Evolutionary conservation across 2,329 filamentous ascomycete genomes (phyloP), one percentile per base, ranked within the genome.

Genomic region (Arthrobotrys megalospora): DNA sequence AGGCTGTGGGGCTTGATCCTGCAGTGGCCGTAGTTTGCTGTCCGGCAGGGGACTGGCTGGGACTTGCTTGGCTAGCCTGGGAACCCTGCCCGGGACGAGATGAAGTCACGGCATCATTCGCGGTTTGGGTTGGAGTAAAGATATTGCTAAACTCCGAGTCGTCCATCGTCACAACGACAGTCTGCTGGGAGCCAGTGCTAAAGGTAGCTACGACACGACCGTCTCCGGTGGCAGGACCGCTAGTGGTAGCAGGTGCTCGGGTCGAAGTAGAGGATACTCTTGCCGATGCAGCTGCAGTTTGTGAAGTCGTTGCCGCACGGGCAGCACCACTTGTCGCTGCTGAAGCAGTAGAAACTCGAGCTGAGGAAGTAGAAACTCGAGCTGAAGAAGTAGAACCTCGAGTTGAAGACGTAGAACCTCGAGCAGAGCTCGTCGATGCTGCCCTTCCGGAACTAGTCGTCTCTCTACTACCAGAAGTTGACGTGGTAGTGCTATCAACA

Each of bases 101-200:
- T 4, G 53, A 21, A 10, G 48, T 50, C 24, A 16, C 52, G 28
- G 52, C 24, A 62, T 28, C 10, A 45, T 21, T 55, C 0, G 12
- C 41, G 28, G 66, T 43, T 14, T 53, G 43, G 6, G 55, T 28
- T 3, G 64, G 16, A 14, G 66, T 73, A 32, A 24, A 73, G 1
- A 66, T 41, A 34, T 21, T 50, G 19, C 58, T 65, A 21, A 73
- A 73, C 11, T 58, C 45, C 8, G 69, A 65, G 8, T 58, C 45
- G 50, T 73, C 50, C 60, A 73, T 66, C 14, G 69, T 65, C 2
- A 65, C 47, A 41, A 73, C 16, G 11, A 73, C 38, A 19, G 69
- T 73, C 19, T 53, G 45, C 4, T 52, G 38, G 6, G 69, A 66
- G 8, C 68, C 68, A 19, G 68, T 53, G 7, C 41, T 53, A 38